Evolutionary conservation across 495 filamentous ascomycete genomes (phyloP).

Genomic region (Niebla homalea): DNA sequence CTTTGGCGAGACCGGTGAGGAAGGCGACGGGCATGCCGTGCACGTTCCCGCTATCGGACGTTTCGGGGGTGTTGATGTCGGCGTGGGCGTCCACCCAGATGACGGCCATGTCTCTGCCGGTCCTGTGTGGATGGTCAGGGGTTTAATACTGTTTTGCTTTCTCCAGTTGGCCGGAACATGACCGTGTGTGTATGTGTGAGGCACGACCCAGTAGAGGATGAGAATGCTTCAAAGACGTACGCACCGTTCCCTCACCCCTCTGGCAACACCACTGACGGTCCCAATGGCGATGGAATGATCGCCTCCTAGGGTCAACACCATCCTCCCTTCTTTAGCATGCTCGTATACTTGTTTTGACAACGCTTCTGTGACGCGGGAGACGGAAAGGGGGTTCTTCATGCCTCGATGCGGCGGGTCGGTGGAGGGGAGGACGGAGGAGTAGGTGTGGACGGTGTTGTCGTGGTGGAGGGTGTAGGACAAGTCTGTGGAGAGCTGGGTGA

Average conservation of each 20-base stretch:
- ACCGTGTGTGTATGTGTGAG: no score
- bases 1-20: constrained; percentile 67
- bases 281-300: constrained; percentile 97
- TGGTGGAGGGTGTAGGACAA: constrained; percentile 79
- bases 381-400: constrained; percentile 88
- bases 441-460: constrained; percentile 72
- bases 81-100: constrained; percentile 99
- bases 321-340: constrained; percentile 70
- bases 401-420: constrained; percentile 64
- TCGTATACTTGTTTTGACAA: constrained; percentile 77
- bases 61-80: constrained; percentile 94
- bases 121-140: neutral
- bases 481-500: constrained; percentile 69
- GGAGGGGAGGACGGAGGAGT: constrained; percentile 60
- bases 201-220: no score
- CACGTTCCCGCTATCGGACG: constrained; percentile 79
- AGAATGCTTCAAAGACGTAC: neutral
- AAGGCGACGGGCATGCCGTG: constrained; percentile 98
- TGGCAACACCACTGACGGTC: constrained; percentile 69
- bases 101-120: constrained; percentile 66
- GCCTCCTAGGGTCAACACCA: constrained; percentile 86
- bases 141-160: no score
- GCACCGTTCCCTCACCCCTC: constrained; percentile 71
- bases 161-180: no score
- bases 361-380: constrained; percentile 71